phyloP scores from a whole-genome alignment of 2,329 filamentous ascomycete species.

The Ophiocordyceps camponoti-rufipedis region DNA sequence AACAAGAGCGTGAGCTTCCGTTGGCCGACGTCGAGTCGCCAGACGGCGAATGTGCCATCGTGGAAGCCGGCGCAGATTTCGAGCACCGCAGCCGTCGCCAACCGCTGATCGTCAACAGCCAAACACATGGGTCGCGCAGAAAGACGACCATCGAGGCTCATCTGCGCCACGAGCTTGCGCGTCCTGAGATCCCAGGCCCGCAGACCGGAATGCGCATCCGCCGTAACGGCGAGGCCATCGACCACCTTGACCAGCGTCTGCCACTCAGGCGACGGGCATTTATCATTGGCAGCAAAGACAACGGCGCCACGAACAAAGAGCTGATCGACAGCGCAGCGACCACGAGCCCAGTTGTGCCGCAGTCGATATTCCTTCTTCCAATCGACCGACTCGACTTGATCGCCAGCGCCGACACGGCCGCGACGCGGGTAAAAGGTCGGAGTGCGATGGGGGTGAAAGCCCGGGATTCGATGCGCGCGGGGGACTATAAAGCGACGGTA shows the following conservation, averaged over 20 bases:
- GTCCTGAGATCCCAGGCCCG: conserved; percentile 62
- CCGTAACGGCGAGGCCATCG: conserved; percentile 62
- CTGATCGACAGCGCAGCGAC: conserved; percentile 64
- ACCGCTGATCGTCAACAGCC: conserved; percentile 38
- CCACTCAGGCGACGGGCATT: conserved; percentile 11
- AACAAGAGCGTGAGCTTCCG: conserved; percentile 31
- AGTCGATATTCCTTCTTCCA: conserved; percentile 86
- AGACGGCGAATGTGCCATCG: conserved; percentile 55
- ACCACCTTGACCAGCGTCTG: conserved; percentile 59
- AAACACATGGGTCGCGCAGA: conserved; percentile 38
- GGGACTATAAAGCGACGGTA: conserved; percentile 76
- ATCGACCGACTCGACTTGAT: conserved; percentile 25
- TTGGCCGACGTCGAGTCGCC: conserved; percentile 32
- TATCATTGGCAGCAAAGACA: neutral
- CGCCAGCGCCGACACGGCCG: neutral
- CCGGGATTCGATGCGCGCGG: conserved; percentile 57
- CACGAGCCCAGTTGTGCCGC: conserved; percentile 77
- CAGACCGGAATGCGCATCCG: conserved; percentile 49
- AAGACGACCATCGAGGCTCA: conserved; percentile 12
- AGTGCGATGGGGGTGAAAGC: conserved; percentile 22
- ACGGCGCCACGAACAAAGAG: conserved; percentile 33
- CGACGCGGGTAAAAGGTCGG: neutral
- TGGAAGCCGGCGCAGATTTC: conserved; percentile 52
- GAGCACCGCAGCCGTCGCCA: conserved; percentile 22
- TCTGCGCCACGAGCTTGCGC: conserved; percentile 37